phyloP scores from a whole-genome alignment of 805 yeast species.

The Cyberlindnera lachancei region DNA sequence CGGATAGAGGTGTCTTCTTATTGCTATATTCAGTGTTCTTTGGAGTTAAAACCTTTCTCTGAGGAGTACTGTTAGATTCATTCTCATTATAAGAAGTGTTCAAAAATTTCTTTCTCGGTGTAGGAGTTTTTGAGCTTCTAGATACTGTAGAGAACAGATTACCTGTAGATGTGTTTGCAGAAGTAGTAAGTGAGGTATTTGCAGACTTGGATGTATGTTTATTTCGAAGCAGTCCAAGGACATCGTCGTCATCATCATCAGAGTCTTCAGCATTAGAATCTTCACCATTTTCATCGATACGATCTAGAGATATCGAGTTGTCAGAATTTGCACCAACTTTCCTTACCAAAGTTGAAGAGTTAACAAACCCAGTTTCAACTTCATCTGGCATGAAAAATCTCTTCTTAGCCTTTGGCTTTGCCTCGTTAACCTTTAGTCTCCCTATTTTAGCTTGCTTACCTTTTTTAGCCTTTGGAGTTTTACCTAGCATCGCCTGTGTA shows the following conservation, averaged over 20 bases:
- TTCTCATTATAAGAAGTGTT: too few relatives aligned
- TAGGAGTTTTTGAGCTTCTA: slow-evolving; percentile 1
- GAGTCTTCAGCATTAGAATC: not conserved
- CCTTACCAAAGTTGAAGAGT: slow-evolving; percentile 41
- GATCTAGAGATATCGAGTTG: slow-evolving; percentile 3
- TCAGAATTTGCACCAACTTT: slow-evolving; percentile 19
- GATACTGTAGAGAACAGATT: slow-evolving; percentile 4
- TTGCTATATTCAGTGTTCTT: too few relatives aligned
- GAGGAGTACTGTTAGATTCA: too few relatives aligned
- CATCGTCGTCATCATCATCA: slow-evolving; percentile 4
- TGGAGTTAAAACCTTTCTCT: too few relatives aligned
- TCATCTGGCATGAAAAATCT: slow-evolving; percentile 68
- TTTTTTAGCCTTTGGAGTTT: slow-evolving; percentile 17
- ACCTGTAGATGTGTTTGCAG: slow-evolving; percentile 3
- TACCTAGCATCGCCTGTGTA: slow-evolving; percentile 51
- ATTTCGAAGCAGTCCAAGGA: not conserved
- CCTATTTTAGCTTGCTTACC: slow-evolving; percentile 6
- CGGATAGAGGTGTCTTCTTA: too few relatives aligned
- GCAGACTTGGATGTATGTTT: not conserved
- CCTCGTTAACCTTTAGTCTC: slow-evolving; percentile 13
- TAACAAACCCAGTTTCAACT: slow-evolving; percentile 56
- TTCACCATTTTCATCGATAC: slow-evolving; percentile 13
- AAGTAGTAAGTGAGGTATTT: not conserved
- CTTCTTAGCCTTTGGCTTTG: slow-evolving; percentile 26
- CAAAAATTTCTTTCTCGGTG: slow-evolving; percentile 2